Evolutionary conservation across 164 flowering plant genomes (phyloP), one percentile per base, ranked within the genome.

Genomic region (Macadamia tetraphylla): DNA sequence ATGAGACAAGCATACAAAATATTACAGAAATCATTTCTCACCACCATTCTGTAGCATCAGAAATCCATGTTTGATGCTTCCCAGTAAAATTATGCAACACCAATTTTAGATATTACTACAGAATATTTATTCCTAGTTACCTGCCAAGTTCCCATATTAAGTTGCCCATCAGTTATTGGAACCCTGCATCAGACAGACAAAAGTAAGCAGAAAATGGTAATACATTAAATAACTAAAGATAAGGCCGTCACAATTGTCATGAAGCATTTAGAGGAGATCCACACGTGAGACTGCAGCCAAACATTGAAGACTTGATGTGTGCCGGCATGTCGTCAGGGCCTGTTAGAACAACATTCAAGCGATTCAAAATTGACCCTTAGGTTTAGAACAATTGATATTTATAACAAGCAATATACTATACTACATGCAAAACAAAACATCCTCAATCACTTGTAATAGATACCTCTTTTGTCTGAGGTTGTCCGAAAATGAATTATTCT

Each of bases 321-420:
- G 99, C 99, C 29, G 99, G 99, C 97, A 94, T 94, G 80, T 92
- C 99, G 84, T 94, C 99, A 44, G 99, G 94, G 61, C 99, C 98
- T 94, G 90, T 73, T 82, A 70, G 53, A 60, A 67, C 56, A 31
- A 44, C 31, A 63, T 23, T 58, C 29, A 48, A 9, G 35, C 60
- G 60, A 40, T n/a, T 64, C 59, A 51, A n/a, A 57, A 68, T 72
- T 35, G 43, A 18, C 9, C 51, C 6, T 43, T 35, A 15, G 11
- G 29, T 31, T 14, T 40, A 29, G 10, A 40, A 17, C 17, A 71
- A 49, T 13, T 51, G 57, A 48, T 15, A 6, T 17, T 59, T 8
- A 67, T 46, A 29, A 35, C 5, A 67, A 67, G 3, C 11, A 40
- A 40, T 0, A 40, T 2, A 58, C 61, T 35, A 30, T n/a, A 3